A percentile compares a stretch with the other conserved stretches of the same genome.
Evolutionary conservation across 106 monocot species (phyloP).

Genomic region (Platanthera guangdongensis): DNA sequence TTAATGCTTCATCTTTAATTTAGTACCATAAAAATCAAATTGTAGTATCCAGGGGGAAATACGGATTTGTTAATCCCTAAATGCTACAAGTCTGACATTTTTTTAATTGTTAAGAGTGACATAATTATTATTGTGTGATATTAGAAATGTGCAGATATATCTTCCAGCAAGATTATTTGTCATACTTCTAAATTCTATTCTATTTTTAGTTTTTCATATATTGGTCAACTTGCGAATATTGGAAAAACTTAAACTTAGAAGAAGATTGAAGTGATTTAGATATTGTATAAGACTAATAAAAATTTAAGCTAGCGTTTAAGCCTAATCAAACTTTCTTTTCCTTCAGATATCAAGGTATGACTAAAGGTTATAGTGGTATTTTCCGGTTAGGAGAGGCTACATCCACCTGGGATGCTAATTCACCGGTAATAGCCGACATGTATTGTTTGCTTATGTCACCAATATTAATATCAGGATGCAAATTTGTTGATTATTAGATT

Average conservation of each 20-base stretch:
- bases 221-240: neutral
- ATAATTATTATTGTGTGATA: neutral
- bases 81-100: neutral
- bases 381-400: slow-evolving; percentile 94
- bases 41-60: neutral
- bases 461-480: neutral
- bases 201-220: neutral
- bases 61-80: neutral
- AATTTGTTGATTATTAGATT: neutral
- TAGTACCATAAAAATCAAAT: neutral
- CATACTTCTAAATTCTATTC: too few relatives aligned
- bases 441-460: slow-evolving; percentile 4
- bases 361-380: slow-evolving; percentile 93
- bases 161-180: neutral
- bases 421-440: slow-evolving; percentile 63
- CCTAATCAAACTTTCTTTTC: neutral
- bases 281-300: neutral
- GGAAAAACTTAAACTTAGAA: neutral
- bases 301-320: neutral
- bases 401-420: slow-evolving; percentile 99
- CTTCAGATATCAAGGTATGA: slow-evolving; percentile 91
- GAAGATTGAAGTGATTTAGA: neutral
- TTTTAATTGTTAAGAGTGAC: neutral
- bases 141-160: neutral
- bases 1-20: too few relatives aligned